phyloP scores from a whole-genome alignment of 805 yeast genomes.

The Lipomyces yamanashiensis region DNA sequence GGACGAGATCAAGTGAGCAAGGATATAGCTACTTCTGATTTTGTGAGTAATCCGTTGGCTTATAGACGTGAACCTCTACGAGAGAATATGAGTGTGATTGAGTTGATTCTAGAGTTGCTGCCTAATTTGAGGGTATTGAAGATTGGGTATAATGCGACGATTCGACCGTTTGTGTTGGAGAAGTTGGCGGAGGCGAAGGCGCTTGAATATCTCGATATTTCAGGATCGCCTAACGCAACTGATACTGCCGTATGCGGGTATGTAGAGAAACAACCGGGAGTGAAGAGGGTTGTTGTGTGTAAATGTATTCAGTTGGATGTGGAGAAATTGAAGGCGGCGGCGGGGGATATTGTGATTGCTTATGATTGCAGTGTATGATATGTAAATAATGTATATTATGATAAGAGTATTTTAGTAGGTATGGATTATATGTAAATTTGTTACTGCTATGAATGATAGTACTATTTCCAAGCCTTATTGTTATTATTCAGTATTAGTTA shows the following conservation, averaged over 20 bases:
- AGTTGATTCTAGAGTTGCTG: neutral
- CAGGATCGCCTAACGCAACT: slow-evolving; percentile 10
- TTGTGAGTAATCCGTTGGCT: slow-evolving; percentile 1
- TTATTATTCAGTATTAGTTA: neutral
- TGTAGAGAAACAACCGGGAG: neutral
- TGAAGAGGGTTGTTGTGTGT: slow-evolving; percentile 6
- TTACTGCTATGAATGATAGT: no score
- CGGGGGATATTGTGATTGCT: neutral
- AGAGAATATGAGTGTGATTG: neutral
- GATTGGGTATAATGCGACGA: slow-evolving; percentile 8
- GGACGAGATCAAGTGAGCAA: slow-evolving; percentile 2
- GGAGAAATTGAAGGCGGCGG: neutral
- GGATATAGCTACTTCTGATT: slow-evolving; percentile 1
- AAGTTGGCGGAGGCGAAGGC: neutral
- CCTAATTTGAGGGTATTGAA: neutral
- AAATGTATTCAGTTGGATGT: slow-evolving; percentile 8
- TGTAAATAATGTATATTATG: neutral
- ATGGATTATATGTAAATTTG: no score
- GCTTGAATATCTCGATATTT: slow-evolving; percentile 1
- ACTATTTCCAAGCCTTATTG: no score
- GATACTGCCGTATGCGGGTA: neutral
- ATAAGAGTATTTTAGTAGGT: no score
- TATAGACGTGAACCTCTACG: neutral
- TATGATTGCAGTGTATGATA: neutral
- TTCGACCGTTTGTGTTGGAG: slow-evolving; percentile 3